Conservation (phyloP, 129 eudicot genomes). For the Lactuca saligna region DNA sequence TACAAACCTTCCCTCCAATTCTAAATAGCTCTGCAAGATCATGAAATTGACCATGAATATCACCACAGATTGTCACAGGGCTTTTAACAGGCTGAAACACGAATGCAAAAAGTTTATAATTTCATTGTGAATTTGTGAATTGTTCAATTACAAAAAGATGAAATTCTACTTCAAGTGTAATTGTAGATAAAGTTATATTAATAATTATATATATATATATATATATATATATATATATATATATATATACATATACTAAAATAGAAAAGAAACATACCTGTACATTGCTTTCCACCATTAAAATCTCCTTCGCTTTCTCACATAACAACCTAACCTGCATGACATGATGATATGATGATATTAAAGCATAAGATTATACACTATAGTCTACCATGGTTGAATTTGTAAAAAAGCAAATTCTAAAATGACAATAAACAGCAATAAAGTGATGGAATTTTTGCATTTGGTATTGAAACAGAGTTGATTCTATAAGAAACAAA, state of each 20-base stretch:
- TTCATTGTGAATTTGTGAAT: not conserved
- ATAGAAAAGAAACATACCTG: slow-evolving; percentile 45
- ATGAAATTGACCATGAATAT: slow-evolving; percentile 94
- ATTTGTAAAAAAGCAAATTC: too few species aligned
- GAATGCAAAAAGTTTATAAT: not conserved
- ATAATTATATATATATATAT: too few species aligned
- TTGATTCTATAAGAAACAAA: not conserved
- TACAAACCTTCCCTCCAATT: slow-evolving; percentile 81
- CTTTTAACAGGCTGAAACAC: slow-evolving; percentile 77
- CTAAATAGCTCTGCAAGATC: slow-evolving; percentile 95
- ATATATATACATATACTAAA: not conserved
- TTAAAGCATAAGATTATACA: too few species aligned
- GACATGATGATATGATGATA: too few species aligned
- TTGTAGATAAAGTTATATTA: not conserved
- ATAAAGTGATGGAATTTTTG: too few species aligned
- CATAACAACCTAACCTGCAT: slow-evolving; percentile 72
- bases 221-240: too few species aligned
- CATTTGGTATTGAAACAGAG: too few species aligned
- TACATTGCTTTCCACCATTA: slow-evolving; percentile 89
- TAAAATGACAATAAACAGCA: not conserved
- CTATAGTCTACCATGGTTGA: not conserved
- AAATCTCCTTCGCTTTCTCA: slow-evolving; percentile 88
- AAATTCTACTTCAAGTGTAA: not conserved
- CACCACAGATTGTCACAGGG: slow-evolving; percentile 96
- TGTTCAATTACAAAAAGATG: not conserved